Percentiles rank a stretch among this genome's conserved stretches.
phyloP scores from a whole-genome alignment of 208 protist species.

The Crithidia brevicula region DNA sequence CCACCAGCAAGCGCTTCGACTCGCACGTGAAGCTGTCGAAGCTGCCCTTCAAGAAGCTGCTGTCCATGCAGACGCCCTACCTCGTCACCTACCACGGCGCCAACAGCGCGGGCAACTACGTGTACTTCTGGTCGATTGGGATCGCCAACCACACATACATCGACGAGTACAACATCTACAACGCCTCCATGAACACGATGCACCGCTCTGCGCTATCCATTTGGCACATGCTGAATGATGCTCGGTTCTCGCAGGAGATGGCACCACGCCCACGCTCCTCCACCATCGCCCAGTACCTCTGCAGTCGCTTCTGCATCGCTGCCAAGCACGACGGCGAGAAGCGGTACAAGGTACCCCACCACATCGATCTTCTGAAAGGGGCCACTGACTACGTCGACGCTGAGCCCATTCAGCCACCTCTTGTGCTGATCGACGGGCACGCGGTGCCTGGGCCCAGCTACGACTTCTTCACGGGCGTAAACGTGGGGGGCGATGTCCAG shows the following conservation, averaged over 20 bases:
- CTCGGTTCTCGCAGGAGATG: constrained; percentile 76
- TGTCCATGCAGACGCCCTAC: constrained; percentile 88
- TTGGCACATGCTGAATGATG: constrained; percentile 86
- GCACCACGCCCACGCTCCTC: constrained; percentile 71
- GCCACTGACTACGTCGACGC: constrained; percentile 76
- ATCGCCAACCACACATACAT: constrained; percentile 92
- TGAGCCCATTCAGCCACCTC: constrained; percentile 81
- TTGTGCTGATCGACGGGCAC: constrained; percentile 88
- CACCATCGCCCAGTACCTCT: constrained; percentile 85
- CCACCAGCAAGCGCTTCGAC: constrained; percentile 48
- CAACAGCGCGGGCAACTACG: constrained; percentile 81
- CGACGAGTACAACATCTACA: constrained; percentile 86
- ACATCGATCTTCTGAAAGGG: constrained; percentile 70
- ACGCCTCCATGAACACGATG: constrained; percentile 85
- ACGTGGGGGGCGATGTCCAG: constrained; percentile 73
- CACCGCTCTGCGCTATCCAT: constrained; percentile 78
- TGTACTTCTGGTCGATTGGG: constrained; percentile 89
- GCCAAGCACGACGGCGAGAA: constrained; percentile 75
- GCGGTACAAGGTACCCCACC: constrained; percentile 60
- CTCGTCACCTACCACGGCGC: constrained; percentile 84
- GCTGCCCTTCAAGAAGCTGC: constrained; percentile 84
- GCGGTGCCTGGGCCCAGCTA: constrained; percentile 72
- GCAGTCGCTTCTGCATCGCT: constrained; percentile 76
- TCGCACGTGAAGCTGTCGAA: constrained; percentile 69
- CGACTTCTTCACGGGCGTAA: constrained; percentile 62